Percentiles rank a stretch among this genome's conserved stretches.
Evolutionary conservation across 164 flowering plant species (phyloP).

Genomic region (Saururus chinensis): DNA sequence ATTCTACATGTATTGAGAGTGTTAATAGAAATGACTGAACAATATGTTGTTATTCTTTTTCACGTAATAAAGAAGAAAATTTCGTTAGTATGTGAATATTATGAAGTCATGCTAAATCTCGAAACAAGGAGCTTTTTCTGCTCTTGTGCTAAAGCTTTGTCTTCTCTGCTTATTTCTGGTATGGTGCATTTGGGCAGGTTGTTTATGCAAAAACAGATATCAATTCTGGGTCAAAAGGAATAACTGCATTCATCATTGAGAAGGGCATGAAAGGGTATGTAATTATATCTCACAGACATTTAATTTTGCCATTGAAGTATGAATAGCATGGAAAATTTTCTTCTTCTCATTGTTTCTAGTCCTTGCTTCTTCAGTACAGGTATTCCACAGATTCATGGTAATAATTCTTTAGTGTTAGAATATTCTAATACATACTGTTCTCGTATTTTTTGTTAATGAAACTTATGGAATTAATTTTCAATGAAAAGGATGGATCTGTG

Average conservation of each 20-base stretch:
- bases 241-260: conserved; percentile 94
- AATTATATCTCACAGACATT: neutral
- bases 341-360: neutral
- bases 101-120: neutral
- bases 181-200: conserved; percentile 41
- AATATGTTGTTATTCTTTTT: neutral
- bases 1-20: no score
- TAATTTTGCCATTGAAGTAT: neutral
- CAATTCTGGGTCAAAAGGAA: conserved; percentile 80
- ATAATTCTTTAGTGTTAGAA: neutral
- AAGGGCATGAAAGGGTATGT: conserved; percentile 91
- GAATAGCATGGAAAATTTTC: neutral
- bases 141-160: neutral
- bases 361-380: neutral
- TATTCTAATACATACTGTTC: neutral
- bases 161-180: conserved; percentile 7
- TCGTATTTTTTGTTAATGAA: neutral
- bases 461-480: neutral
- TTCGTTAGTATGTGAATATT: neutral
- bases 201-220: conserved; percentile 89
- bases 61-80: neutral
- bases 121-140: neutral
- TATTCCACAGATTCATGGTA: neutral
- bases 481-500: no score
- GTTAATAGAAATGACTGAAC: no score